Conservation (phyloP, 169 alveolate genomes). For the Amoebophrya sp. region DNA sequence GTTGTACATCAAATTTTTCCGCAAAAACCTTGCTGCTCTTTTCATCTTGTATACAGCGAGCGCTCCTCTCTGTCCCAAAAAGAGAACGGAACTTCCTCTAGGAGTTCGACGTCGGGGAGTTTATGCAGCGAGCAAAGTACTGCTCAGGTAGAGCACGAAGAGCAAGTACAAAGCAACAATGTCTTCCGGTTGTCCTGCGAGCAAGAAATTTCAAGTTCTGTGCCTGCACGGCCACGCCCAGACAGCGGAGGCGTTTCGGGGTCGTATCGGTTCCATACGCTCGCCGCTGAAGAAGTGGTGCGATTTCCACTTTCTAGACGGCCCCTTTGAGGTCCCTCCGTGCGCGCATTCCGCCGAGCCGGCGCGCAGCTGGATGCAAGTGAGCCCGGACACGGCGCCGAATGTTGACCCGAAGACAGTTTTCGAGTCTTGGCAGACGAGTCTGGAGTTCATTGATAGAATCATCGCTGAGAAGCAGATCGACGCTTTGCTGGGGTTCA, state of each 20-base stretch:
- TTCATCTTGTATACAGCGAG: too few relatives aligned
- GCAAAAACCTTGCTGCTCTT: too few relatives aligned
- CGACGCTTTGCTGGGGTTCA: neutral
- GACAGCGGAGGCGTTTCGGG: neutral
- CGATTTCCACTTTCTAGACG: neutral
- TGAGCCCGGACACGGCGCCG: neutral
- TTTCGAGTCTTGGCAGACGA: neutral
- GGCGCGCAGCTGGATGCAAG: neutral
- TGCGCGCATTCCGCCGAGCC: neutral
- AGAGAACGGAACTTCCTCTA: too few relatives aligned
- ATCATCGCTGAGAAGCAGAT: neutral
- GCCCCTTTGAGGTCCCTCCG: neutral
- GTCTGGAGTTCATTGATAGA: neutral
- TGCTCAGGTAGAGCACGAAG: too few relatives aligned
- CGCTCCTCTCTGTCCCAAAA: too few relatives aligned
- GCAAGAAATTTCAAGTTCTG: neutral
- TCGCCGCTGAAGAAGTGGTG: neutral
- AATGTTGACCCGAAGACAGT: neutral
- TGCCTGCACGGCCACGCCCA: conserved; percentile 12
- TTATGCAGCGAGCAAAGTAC: too few relatives aligned
- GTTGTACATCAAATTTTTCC: too few relatives aligned
- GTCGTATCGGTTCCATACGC: neutral
- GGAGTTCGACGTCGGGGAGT: too few relatives aligned
- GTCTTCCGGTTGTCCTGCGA: too few relatives aligned
- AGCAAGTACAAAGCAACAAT: too few relatives aligned